phyloP scores from a whole-genome alignment of 768 basidiomycete species.

The Lentinus brumalis region DNA sequence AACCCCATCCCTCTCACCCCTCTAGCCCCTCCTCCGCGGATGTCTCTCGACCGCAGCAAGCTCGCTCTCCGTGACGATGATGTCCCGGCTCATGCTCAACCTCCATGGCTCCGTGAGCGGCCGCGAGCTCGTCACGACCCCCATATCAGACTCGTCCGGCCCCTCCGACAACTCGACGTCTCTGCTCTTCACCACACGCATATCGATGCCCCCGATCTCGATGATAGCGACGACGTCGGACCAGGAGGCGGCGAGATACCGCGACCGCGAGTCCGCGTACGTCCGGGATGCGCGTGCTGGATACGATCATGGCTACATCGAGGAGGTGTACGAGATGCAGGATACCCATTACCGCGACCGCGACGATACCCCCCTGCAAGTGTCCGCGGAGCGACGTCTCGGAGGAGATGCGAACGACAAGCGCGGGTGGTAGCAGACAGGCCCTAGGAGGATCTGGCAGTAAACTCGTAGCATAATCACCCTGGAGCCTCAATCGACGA shows the following conservation, averaged over 20 bases:
- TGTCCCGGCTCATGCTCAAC: conserved; percentile 60
- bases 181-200: conserved; percentile 24
- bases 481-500: no score
- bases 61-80: conserved; percentile 54
- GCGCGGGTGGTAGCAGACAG: neutral
- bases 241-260: neutral
- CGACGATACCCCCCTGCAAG: neutral
- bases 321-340: conserved; percentile 16
- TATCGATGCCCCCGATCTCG: conserved; percentile 15
- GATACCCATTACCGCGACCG: neutral
- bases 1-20: neutral
- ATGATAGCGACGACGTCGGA: neutral
- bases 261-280: conserved; percentile 11
- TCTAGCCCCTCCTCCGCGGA: conserved; percentile 48
- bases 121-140: conserved; percentile 3
- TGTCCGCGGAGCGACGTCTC: neutral
- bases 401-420: neutral
- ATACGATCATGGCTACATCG: conserved; percentile 8
- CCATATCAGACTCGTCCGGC: conserved; percentile 4
- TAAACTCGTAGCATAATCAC: no score
- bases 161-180: conserved; percentile 19
- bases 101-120: conserved; percentile 42
- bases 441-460: no score
- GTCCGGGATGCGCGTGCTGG: conserved; percentile 1
- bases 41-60: conserved; percentile 51